Evolutionary conservation across 164 flowering plant species (phyloP), one percentile per base, ranked within the genome.

Genomic region (Nymphaea colorata): DNA sequence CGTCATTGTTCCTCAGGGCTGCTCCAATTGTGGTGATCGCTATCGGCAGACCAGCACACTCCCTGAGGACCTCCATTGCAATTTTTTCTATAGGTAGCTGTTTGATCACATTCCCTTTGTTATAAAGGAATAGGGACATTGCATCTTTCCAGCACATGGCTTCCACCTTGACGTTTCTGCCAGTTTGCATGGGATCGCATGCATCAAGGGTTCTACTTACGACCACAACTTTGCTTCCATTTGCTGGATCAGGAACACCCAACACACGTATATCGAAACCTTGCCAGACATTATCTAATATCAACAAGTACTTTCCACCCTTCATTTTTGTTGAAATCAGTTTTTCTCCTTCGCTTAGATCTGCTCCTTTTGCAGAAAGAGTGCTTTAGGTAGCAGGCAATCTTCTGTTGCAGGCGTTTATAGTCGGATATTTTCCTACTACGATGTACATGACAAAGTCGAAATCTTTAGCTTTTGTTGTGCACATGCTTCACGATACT

Each of bases 11-110:
- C 3, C 68, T 43, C 73, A 70, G 65, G 36, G 73, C 4, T n/a
- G 41, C 15, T 2, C 66, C 66, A 3, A 63, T 17, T 3, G 66
- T 41, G 6, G 62, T 41, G 44, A 71, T 59, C 7, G 73, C 73
- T 14, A 71, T 18, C 15, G 73, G 73, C 12, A 71, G 64, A 6
- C 68, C 68, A 41, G 59, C 11, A 45, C 73, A 71, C 47, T 66
- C 68, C 6, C 25, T 44, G 6, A 57, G 64, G 3, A 71, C 60
- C 2, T 0, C 42, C 14, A 36, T 14, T 25, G 73, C 73, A 2
- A 65, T 25, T 7, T 44, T n/a, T 1, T 15, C 47, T 59, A 66
- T 66, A 3, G 11, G 14, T 60, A 65, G 47, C 61, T 63, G 15
- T 41, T n/a, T 6, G 44, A 4, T 5, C 5, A 70, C 53, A 16